phyloP scores from a whole-genome alignment of 75 land plant genomes.

The Cupressus sempervirens region DNA sequence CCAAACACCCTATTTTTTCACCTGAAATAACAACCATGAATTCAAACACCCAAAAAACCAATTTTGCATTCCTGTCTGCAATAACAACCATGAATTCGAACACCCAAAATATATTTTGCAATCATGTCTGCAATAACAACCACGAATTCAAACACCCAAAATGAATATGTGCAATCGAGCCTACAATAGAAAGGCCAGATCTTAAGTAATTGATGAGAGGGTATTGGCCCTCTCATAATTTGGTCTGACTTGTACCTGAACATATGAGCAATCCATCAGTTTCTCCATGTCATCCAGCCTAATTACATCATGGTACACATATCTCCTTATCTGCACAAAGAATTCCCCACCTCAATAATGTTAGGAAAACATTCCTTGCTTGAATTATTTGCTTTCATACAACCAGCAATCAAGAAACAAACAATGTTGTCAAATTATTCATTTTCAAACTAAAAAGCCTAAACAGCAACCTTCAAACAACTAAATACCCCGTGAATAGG shows the following conservation, averaged over 20 bases:
- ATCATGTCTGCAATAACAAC: not conserved
- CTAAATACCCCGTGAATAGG: not conserved
- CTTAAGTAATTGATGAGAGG: slow-evolving; percentile 1
- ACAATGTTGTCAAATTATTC: not conserved
- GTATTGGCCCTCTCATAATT: not conserved
- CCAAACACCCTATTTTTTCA: not conserved
- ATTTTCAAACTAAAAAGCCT: not conserved
- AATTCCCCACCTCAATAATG: not conserved
- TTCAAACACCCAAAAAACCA: too few relatives aligned
- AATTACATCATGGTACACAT: slow-evolving; percentile 70
- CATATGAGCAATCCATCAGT: slow-evolving; percentile 41
- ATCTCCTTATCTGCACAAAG: slow-evolving; percentile 53
- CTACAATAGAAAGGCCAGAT: not conserved
- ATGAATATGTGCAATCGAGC: too few relatives aligned
- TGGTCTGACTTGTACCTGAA: slow-evolving; percentile 40
- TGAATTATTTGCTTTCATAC: not conserved
- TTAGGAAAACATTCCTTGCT: not conserved
- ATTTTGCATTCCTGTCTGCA: not conserved
- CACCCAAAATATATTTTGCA: not conserved
- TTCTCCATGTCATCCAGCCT: slow-evolving; percentile 51
- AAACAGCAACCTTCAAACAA: not conserved
- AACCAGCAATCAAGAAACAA: not conserved
- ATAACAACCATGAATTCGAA: not conserved
- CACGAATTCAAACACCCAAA: not conserved
- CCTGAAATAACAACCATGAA: not conserved